A percentile compares a stretch with the other conserved stretches of the same genome.
Conservation (phyloP, 352 stramenopile species). For the Phytopythium cucurbitacearum region DNA sequence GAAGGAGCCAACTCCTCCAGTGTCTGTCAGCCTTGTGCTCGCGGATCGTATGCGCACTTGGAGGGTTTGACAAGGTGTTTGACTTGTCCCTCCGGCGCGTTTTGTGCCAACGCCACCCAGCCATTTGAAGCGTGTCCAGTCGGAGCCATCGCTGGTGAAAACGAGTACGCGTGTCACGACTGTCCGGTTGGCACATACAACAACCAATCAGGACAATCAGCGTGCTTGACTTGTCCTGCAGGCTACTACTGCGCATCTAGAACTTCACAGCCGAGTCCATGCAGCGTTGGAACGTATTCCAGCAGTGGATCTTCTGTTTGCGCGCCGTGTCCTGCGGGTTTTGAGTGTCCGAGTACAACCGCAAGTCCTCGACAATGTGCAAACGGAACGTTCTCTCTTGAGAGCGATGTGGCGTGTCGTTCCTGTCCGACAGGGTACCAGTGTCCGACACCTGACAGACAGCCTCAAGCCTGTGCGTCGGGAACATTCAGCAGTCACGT, state of each 20-base stretch:
- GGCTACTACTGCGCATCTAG: conserved; percentile 14
- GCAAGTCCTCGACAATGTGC: conserved; percentile 16
- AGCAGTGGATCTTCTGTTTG: conserved; percentile 1
- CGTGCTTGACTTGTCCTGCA: conserved; percentile 18
- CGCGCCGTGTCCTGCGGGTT: conserved; percentile 18
- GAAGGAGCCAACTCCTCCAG: conserved; percentile 16
- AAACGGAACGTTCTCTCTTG: neutral
- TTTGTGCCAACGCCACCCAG: conserved; percentile 10
- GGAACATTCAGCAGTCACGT: too few relatives aligned
- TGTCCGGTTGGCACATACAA: conserved; percentile 42
- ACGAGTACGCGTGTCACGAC: conserved; percentile 34
- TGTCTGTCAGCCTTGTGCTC: conserved; percentile 33
- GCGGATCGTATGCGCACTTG: conserved; percentile 35
- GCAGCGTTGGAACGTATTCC: conserved; percentile 8
- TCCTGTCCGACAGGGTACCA: too few relatives aligned
- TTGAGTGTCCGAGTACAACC: conserved; percentile 18
- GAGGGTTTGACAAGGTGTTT: conserved; percentile 28
- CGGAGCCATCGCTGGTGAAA: conserved; percentile 39
- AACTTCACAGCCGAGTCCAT: neutral
- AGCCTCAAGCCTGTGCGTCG: too few relatives aligned
- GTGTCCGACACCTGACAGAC: too few relatives aligned
- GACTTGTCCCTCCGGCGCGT: conserved; percentile 36
- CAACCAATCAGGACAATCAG: conserved; percentile 3
- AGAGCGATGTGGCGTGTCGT: too few relatives aligned
- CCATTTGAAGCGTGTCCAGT: conserved; percentile 34